Conservation (phyloP, 176 grass and related monocot species). For the Zea luxurians region DNA sequence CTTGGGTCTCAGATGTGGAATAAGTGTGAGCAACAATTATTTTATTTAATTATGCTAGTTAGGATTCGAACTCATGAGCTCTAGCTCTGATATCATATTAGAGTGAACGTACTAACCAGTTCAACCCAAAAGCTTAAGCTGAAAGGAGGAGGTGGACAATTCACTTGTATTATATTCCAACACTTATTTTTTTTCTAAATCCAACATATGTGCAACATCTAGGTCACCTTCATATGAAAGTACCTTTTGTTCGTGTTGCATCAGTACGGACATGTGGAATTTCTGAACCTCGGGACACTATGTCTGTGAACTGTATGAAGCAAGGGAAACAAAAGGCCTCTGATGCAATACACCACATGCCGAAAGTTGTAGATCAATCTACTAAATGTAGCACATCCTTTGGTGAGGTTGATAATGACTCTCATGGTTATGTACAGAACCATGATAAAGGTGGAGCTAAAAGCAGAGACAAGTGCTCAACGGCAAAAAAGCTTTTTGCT, state of each 20-base stretch:
- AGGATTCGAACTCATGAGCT: too few species aligned
- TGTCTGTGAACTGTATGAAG: conserved; percentile 16
- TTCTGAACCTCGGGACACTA: conserved; percentile 18
- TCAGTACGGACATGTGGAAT: conserved; percentile 15
- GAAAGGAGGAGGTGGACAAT: too few species aligned
- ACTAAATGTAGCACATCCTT: conserved; percentile 22
- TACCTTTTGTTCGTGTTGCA: background rate
- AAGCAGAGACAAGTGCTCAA: conserved; percentile 51
- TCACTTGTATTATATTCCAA: too few species aligned
- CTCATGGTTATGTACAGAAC: conserved; percentile 50
- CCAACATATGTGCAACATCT: background rate
- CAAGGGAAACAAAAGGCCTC: conserved; percentile 26
- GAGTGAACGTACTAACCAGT: too few species aligned
- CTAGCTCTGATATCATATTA: too few species aligned
- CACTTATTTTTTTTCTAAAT: background rate
- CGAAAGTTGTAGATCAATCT: conserved; percentile 27
- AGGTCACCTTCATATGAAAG: conserved; percentile 13
- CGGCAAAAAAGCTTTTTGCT: conserved; percentile 65
- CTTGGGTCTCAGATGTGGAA: too few species aligned
- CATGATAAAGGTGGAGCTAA: conserved; percentile 46
- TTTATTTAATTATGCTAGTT: too few species aligned
- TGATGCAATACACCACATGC: conserved; percentile 25
- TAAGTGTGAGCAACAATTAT: too few species aligned
- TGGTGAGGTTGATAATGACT: conserved; percentile 43
- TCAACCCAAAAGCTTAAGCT: too few species aligned